These are phyloP conservation scores for Kuraishia piskuri DNA, from an alignment of 805 yeast species.

Conservation along the genomic window DNA sequence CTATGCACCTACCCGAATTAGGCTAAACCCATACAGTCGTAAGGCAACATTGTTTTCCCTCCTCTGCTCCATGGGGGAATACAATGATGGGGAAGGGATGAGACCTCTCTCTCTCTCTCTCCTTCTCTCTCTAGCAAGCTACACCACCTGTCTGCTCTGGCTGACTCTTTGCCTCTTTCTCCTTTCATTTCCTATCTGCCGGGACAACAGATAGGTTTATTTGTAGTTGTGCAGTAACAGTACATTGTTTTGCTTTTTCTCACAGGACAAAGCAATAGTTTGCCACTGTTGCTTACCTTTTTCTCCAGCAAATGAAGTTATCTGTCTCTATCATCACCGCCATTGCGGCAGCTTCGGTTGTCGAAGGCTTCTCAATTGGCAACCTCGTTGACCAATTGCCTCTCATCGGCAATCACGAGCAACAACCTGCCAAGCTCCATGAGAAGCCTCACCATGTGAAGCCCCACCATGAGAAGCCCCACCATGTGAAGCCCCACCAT, in stretches of 20 bases:
- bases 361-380: neutral
- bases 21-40: neutral
- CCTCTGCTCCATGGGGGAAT: neutral
- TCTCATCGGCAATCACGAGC: neutral
- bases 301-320: neutral
- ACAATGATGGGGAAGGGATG: neutral
- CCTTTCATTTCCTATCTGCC: neutral
- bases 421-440: neutral
- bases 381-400: neutral
- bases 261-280: neutral
- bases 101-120: neutral
- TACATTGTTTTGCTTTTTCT: neutral
- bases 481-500: neutral
- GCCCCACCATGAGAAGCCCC: neutral
- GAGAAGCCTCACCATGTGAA: neutral
- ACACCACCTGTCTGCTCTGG: neutral
- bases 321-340: neutral
- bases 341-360: neutral
- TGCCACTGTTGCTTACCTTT: neutral
- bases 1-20: neutral
- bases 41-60: neutral
- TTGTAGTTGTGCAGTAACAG: neutral
- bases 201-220: neutral
- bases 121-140: neutral
- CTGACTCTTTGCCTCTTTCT: neutral